Base-by-base conservation (phyloP, 306 rosid genomes). In the Acmispon strigosus region DNA sequence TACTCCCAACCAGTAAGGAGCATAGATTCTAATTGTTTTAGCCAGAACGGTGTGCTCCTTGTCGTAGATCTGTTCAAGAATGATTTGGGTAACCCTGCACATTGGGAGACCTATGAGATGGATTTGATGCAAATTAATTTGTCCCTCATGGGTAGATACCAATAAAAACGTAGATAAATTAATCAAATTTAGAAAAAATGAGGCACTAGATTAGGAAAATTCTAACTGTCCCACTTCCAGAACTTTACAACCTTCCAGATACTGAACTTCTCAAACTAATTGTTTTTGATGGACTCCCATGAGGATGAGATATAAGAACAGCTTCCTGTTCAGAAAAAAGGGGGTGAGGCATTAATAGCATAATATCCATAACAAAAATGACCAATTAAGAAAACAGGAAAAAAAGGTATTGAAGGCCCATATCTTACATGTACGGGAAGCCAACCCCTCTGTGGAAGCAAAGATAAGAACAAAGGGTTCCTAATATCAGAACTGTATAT, bases 391-490 rank as follows among this genome's bases (percentile, higher is more conserved):
- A 49, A 45, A n/a, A 18, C 10, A 69, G 36, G 32, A 16, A 18
- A 60, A 18, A 15, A 22, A 56, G 61, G 61, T 65, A 24, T 62
- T 59, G 39, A 53, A 68, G 62, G 65, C 19, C 50, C 2, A 6
- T 34, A 36, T 69, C 82, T 69, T 83, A 94, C 99, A 77, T 87
- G 84, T 61, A 86, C 80, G 49, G 99, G 97, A 42, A 91, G 85
- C 99, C 99, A 94, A 74, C 96, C 96, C 85, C 95, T 82, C 76
- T 94, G 97, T 4, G 99, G 99, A 80, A 94, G 78, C 76, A 94
- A 78, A 17, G 99, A 91, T 58, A 91, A 83, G 83, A 91, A 89
- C 92, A 94, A 79, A 34, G 99, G 96, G n/a, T 87, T 88, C 85
- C 92, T 82, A 56, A 89, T 94, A 76, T 94, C 96, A 72, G 92